phyloP scores from a whole-genome alignment of 2,329 filamentous ascomycete species.

The Chaetomium globosum region DNA sequence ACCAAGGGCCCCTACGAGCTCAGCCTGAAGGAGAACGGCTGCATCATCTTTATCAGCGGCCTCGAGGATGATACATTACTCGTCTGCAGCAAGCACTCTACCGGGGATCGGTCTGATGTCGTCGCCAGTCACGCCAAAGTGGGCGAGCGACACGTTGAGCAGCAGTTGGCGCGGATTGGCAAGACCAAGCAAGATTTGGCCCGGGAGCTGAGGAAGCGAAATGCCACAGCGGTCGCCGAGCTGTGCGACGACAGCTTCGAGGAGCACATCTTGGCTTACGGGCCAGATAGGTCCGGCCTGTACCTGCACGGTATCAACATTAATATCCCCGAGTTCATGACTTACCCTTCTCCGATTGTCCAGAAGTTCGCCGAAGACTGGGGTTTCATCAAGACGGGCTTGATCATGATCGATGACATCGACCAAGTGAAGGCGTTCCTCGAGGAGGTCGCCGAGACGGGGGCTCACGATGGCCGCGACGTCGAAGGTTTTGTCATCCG shows the following conservation, averaged over 20 bases:
- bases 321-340: slow-evolving; percentile 89
- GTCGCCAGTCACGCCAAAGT: slow-evolving; percentile 79
- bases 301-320: slow-evolving; percentile 96
- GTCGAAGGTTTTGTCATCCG: slow-evolving; percentile 97
- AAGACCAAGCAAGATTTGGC: slow-evolving; percentile 80
- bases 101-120: slow-evolving; percentile 72
- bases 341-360: slow-evolving; percentile 79
- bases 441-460: slow-evolving; percentile 81
- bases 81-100: slow-evolving; percentile 99
- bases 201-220: slow-evolving; percentile 71
- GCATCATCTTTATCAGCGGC: slow-evolving; percentile 95
- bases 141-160: slow-evolving; percentile 80
- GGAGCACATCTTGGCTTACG: slow-evolving; percentile 93
- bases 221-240: slow-evolving; percentile 92
- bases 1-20: slow-evolving; percentile 91
- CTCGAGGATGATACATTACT: slow-evolving; percentile 85
- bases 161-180: slow-evolving; percentile 74
- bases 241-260: slow-evolving; percentile 96
- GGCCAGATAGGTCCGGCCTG: slow-evolving; percentile 77
- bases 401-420: slow-evolving; percentile 75
- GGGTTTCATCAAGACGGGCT: slow-evolving; percentile 90
- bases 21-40: slow-evolving; percentile 98
- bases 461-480: slow-evolving; percentile 85
- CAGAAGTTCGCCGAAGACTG: slow-evolving; percentile 87
- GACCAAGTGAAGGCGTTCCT: slow-evolving; percentile 76